Base-by-base conservation (phyloP, 768 basidiomycete species). In the Panus rudis region DNA sequence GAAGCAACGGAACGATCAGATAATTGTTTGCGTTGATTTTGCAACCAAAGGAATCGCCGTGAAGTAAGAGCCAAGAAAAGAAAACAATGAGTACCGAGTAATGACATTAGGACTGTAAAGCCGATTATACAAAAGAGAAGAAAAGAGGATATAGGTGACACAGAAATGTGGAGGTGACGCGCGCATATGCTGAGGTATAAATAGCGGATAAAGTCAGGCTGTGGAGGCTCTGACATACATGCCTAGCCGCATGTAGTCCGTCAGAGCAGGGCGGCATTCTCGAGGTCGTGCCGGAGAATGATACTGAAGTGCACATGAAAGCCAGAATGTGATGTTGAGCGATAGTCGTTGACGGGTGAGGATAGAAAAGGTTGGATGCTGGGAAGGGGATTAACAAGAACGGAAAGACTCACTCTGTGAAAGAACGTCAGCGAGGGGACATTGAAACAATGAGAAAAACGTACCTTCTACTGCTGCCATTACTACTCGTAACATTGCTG, bases 401-500 rank as follows among this genome's bases (percentile, higher is more conserved):
- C 42, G 38, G 56, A 46, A 54, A 43, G 37, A 83, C 81, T 86
- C 73, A 87, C 84, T 84, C 83, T 85, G 53, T 31, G 51, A 51
- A 43, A 49, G 45, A 34, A 55, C 32, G 43, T 50, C 16, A 47
- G 46, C 17, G 39, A 41, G 21, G 20, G 7, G 27, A 38, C 43
- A 48, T 24, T 22, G 33, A 37, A 30, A 10, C 35, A 17, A 38
- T 25, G n/a, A 37, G 17, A 41, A 33, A 20, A 16, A 70, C 79
- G 53, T 49, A 89, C 89, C 90, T 92, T 92, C 87, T 39, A 92
- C 90, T 48, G 92, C 92, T 50, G 88, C 87, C 92, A 94, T 94
- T 13, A 97, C 88, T 16, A 93, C 88, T 53, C 85, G 72, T 39
- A 93, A 65, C 72, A 92, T 74, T 16, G 77, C 86, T 1, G 90